A percentile compares a stretch with the other conserved stretches of the same genome.
These are phyloP conservation scores for Hypoxylon sp. DNA, from an alignment of 2,329 filamentous ascomycete species.

Conservation along the genomic window DNA sequence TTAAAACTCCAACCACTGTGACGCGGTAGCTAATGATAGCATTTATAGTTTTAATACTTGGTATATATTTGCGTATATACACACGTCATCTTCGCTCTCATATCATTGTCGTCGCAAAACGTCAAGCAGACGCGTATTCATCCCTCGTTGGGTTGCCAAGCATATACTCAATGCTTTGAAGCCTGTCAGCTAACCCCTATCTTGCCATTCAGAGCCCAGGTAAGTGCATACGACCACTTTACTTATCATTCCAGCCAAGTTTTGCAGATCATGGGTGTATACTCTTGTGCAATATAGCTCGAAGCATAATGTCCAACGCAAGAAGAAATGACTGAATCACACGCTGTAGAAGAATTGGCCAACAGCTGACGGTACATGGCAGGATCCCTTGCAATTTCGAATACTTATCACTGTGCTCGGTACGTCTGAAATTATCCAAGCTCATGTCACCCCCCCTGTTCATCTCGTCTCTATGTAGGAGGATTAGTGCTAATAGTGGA, in stretches of 20 bases:
- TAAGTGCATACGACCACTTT: constrained; percentile 10
- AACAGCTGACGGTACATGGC: constrained; percentile 25
- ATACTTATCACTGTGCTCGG: constrained; percentile 20
- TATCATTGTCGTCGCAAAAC: too few species aligned
- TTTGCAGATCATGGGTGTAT: constrained; percentile 16
- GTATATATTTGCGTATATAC: constrained; percentile 10
- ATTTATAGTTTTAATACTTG: constrained; percentile 1
- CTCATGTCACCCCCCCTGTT: constrained; percentile 29
- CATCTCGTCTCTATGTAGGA: constrained; percentile 22
- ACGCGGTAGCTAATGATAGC: constrained; percentile 17
- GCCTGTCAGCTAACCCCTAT: constrained; percentile 8
- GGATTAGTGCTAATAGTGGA: constrained; percentile 41
- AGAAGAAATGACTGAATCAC: constrained; percentile 25
- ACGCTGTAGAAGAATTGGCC: constrained; percentile 18
- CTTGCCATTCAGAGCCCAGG: constrained; percentile 14
- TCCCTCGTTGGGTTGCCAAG: constrained; percentile 12
- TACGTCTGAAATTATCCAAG: constrained; percentile 33
- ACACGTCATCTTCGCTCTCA: constrained; percentile 18
- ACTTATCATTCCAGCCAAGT: constrained; percentile 11
- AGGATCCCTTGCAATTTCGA: constrained; percentile 32
- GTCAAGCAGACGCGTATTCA: constrained; percentile 8
- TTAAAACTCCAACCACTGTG: constrained; percentile 7
- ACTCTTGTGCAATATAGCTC: neutral
- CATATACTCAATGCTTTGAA: constrained; percentile 10
- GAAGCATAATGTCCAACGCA: constrained; percentile 17